These are phyloP conservation scores for Acanthamoeba triangularis DNA, from an alignment of 208 protist species.

Conservation along the genomic window DNA sequence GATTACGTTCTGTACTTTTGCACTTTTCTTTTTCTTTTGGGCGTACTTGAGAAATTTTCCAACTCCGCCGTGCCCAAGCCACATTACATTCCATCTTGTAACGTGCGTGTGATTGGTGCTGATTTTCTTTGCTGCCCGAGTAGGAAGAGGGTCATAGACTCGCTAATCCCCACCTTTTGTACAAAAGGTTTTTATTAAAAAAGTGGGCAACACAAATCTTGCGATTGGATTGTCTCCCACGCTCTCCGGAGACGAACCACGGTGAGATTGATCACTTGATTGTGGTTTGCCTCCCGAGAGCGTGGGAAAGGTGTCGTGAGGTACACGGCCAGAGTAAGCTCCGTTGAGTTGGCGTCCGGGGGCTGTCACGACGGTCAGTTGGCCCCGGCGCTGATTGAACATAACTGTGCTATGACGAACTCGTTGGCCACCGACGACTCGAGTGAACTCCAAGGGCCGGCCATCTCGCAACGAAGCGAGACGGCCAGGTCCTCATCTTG, in stretches of 20 bases:
- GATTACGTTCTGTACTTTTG: neutral
- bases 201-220: too few relatives aligned
- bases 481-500: conserved; percentile 28
- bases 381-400: conserved; percentile 28
- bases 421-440: conserved; percentile 35
- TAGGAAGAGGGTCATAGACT: too few relatives aligned
- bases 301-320: conserved; percentile 59
- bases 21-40: neutral
- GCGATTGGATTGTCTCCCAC: neutral
- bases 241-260: neutral
- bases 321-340: conserved; percentile 75
- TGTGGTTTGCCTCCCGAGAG: neutral
- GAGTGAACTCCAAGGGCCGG: conserved; percentile 28
- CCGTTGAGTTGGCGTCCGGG: conserved; percentile 70
- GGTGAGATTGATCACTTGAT: neutral
- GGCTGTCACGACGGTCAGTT: conserved; percentile 68
- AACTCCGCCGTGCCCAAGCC: too few relatives aligned
- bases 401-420: conserved; percentile 77
- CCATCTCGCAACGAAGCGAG: neutral
- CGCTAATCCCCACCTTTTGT: too few relatives aligned
- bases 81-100: too few relatives aligned
- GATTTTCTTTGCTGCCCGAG: too few relatives aligned
- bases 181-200: too few relatives aligned
- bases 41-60: too few relatives aligned
- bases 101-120: too few relatives aligned